Base-by-base conservation (phyloP, 2,329 filamentous ascomycete genomes). In the Stachybotrys echinatus region DNA sequence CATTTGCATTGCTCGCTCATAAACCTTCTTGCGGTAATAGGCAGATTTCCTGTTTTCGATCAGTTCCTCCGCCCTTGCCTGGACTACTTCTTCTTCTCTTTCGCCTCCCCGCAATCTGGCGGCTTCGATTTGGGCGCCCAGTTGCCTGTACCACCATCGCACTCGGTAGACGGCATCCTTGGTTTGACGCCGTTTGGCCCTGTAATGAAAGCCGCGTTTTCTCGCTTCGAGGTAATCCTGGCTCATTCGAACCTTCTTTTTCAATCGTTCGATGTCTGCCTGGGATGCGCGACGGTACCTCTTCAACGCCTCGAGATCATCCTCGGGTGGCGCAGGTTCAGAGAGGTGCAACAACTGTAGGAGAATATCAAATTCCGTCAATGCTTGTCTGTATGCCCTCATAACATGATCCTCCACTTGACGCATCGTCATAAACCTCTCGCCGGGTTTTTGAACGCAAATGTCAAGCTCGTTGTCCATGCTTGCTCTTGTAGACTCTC, bases 191-290 rank as follows among this genome's bases (percentile, higher is more conserved):
- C 54, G 54, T 34, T 57, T 57, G 22, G 54, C 53, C 8, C 49
- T 44, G 21, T 54, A 57, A 47, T 57, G 55, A 31, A 57, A 57
- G 19, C 55, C 50, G 3, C 46, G 44, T 23, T 57, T 54, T n/a
- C 51, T 52, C 20, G 52, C 53, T n/a, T 42, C 50, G 22, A 57
- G 46, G 12, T 56, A 51, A 12, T 49, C 34, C 43, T 50, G 54
- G 46, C 52, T 57, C 10, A 54, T 51, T 22, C 50, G 50, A 45
- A 55, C 37, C 39, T 47, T 55, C 17, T 44, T 50, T 10, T 39
- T 39, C 21, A 57, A 21, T 17, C 55, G 47, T 12, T 34, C 42
- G 27, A 55, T 42, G 5, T 54, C 53, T 22, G 40, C 51, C 17
- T 34, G 22, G 19, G 52, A 50, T 20, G 45, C 17, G 18, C 54